Evolutionary conservation across 2,329 filamentous ascomycete species (phyloP), one percentile per base, ranked within the genome.

Genomic region (Cladosporium sp.): DNA sequence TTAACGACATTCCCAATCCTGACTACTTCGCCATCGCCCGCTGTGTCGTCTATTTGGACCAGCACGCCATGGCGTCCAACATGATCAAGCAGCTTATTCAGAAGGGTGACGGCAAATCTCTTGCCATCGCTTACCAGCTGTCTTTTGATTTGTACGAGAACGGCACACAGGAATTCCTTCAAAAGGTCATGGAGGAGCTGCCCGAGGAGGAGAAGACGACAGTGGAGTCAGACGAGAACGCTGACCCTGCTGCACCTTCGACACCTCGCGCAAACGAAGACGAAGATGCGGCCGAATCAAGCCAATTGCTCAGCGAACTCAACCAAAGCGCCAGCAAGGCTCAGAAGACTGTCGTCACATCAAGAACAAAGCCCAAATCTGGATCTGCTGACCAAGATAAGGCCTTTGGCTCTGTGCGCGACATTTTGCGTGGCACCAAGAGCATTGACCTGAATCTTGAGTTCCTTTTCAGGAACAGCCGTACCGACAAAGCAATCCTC

Each of bases 121-220:
- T 90, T 15, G 89, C 92, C 19, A 88, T 90, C 51, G 94, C 94
- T 17, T 99, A 97, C 74, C 94, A 99, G 73, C 96, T 99, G 59
- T 94, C 93, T 1, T 99, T 99, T 69, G 94, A 99, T 70, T 82
- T 99, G 5, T 97, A 97, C 75, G 94, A 99, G 76, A 99, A 99
- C 70, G 94, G 94, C 66, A 97, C 94, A 0, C 94, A 99, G 69
- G 94, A 97, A 72, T 99, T 99, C 68, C 76, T 99, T 22, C 87
- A 87, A 65, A 97, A 94, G 76, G 90, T 99, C 45, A 87, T 93
- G 69, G 85, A 89, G 60, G 86, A 90, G 47, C 79, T 97, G 34
- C 90, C 92, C 0, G 76, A 78, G 36, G 70, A 72, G 14, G 78
- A 81, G 28, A 77, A 82, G n/a, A n/a, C n/a, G n/a, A 58, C 50